Evolutionary conservation across 495 filamentous ascomycete genomes (phyloP).

Genomic region (Trichoderma erinaceum): DNA sequence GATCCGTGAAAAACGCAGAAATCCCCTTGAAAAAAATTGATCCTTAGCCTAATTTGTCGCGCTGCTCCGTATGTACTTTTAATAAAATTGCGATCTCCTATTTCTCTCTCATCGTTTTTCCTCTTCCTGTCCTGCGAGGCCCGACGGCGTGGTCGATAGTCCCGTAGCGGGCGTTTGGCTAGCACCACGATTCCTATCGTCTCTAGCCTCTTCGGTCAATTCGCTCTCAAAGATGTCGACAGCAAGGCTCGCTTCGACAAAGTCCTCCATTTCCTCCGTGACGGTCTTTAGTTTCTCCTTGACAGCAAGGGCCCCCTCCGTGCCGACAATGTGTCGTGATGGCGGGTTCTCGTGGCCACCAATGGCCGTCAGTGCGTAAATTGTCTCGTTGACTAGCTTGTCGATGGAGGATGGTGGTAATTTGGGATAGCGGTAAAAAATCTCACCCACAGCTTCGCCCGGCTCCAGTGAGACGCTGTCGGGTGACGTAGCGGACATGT

Average conservation of each 20-base stretch:
- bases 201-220: constrained; percentile 40
- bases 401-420: constrained; percentile 59
- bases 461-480: constrained; percentile 14
- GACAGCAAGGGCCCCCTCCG: constrained; percentile 79
- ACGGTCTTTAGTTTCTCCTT: constrained; percentile 97
- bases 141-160: neutral
- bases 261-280: constrained; percentile 92
- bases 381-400: constrained; percentile 76
- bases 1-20: no score
- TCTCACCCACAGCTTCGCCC: constrained; percentile 35
- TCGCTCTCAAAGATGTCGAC: constrained; percentile 66
- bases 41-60: neutral
- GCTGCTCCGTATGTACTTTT: neutral
- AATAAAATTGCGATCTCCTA: no score
- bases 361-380: constrained; percentile 83
- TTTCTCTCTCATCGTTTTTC: neutral
- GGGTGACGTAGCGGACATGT: constrained; percentile 4
- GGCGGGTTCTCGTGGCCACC: constrained; percentile 95
- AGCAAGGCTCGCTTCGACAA: constrained; percentile 79
- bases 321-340: constrained; percentile 86
- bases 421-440: constrained; percentile 65
- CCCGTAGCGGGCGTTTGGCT: constrained; percentile 6
- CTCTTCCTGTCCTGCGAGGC: neutral
- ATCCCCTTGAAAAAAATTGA: neutral
- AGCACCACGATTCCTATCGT: constrained; percentile 24